Conservation (phyloP, 345 rosid genomes). For the Aquilaria yunnanensis region DNA sequence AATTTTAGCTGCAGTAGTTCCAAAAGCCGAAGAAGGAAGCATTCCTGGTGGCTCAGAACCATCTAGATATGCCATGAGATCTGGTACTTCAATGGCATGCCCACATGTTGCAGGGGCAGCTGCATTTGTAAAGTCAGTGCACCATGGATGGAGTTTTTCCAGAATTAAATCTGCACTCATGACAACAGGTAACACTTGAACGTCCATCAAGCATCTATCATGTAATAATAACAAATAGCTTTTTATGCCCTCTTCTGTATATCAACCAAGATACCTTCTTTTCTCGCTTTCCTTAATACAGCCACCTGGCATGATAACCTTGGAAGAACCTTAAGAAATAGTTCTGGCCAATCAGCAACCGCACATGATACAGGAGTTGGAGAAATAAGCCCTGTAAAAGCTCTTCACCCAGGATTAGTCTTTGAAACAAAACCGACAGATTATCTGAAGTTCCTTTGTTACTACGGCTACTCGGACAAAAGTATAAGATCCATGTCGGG, state of each 20-base stretch:
- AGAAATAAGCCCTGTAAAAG: slow-evolving; percentile 50
- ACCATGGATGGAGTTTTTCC: slow-evolving; percentile 52
- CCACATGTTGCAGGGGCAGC: slow-evolving; percentile 82
- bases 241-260: not conserved
- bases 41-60: slow-evolving; percentile 26
- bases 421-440: slow-evolving; percentile 49
- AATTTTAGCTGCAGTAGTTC: slow-evolving; percentile 62
- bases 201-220: not conserved
- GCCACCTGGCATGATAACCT: slow-evolving; percentile 44
- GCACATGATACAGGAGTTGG: slow-evolving; percentile 73
- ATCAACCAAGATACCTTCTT: too few relatives aligned
- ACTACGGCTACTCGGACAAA: slow-evolving; percentile 45
- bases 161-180: slow-evolving; percentile 75
- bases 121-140: slow-evolving; percentile 51
- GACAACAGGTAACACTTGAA: slow-evolving; percentile 52
- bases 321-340: slow-evolving; percentile 40
- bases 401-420: slow-evolving; percentile 73
- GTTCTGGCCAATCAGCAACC: slow-evolving; percentile 33
- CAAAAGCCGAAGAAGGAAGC: slow-evolving; percentile 23
- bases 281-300: slow-evolving; percentile 16
- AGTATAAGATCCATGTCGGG: slow-evolving; percentile 40
- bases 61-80: slow-evolving; percentile 33
- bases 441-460: slow-evolving; percentile 56
- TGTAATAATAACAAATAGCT: not conserved
- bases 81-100: slow-evolving; percentile 92